Conservation (phyloP, 306 rosid species). For the Urtica urens region DNA sequence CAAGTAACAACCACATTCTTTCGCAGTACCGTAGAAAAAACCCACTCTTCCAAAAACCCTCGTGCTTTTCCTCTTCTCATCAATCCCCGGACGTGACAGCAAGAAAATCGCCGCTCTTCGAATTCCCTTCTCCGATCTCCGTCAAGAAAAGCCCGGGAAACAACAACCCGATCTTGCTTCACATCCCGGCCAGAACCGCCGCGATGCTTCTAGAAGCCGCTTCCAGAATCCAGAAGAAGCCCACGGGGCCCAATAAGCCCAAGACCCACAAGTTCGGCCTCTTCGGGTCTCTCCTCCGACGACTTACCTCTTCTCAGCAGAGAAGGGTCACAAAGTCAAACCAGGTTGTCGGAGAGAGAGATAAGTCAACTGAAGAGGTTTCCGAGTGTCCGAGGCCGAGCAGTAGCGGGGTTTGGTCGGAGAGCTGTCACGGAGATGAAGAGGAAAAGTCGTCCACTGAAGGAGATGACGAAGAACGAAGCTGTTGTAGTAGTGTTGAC, state of each 20-base stretch:
- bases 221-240: constrained; percentile 55
- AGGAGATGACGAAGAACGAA: too few species aligned
- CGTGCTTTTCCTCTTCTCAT: constrained; percentile 42
- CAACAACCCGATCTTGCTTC: constrained; percentile 46
- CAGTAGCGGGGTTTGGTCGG: constrained; percentile 62
- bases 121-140: constrained; percentile 32
- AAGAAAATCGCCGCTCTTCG: constrained; percentile 65
- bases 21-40: constrained; percentile 13
- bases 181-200: constrained; percentile 62
- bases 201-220: constrained; percentile 78
- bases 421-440: constrained; percentile 44
- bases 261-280: constrained; percentile 34
- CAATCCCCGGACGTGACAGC: constrained; percentile 42
- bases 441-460: constrained; percentile 28
- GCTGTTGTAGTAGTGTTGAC: too few species aligned
- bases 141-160: constrained; percentile 29
- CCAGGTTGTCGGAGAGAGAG: constrained; percentile 13
- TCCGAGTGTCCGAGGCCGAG: constrained; percentile 31
- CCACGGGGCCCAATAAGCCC: constrained; percentile 13
- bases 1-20: not conserved
- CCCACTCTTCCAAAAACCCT: constrained; percentile 54
- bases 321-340: constrained; percentile 9
- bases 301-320: constrained; percentile 15
- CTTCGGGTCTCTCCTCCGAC: constrained; percentile 63
- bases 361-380: constrained; percentile 24